Evolutionary conservation across 169 alveolate species (phyloP).

Genomic region (Cardiosporidium cionae): DNA sequence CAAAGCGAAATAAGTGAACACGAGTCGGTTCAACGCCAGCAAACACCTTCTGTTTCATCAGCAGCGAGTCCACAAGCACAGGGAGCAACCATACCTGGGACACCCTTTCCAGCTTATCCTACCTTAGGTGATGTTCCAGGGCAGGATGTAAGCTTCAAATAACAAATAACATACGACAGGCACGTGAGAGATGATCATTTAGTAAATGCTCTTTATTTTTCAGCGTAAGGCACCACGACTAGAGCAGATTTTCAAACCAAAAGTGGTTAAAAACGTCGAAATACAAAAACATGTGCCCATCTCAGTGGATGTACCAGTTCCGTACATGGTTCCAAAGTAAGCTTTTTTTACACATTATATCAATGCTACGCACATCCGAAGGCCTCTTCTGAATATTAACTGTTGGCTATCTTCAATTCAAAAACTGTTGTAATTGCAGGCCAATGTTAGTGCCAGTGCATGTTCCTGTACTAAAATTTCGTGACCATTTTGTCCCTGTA

Average conservation of each 20-base stretch:
- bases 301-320: conserved; percentile 70
- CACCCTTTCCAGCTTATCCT: not conserved
- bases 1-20: conserved; percentile 13
- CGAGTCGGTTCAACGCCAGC: not conserved
- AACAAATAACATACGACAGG: not conserved
- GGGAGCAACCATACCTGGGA: not conserved
- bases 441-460: conserved; percentile 71
- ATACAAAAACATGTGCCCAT: conserved; percentile 63
- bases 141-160: not conserved
- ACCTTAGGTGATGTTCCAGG: not conserved
- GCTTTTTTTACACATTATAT: no score
- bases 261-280: conserved; percentile 52
- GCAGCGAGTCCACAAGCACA: not conserved
- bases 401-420: no score
- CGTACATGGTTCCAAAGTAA: conserved; percentile 68
- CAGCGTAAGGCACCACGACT: conserved; percentile 12
- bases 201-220: no score
- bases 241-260: conserved; percentile 60
- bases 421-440: no score
- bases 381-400: no score
- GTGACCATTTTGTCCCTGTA: conserved; percentile 70
- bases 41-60: not conserved
- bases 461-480: conserved; percentile 68
- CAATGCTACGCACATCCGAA: no score
- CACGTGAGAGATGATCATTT: not conserved